Percentiles rank a stretch among this genome's conserved stretches.
phyloP scores from a whole-genome alignment of 306 rosid species.

The Vigna reflexopilosa region DNA sequence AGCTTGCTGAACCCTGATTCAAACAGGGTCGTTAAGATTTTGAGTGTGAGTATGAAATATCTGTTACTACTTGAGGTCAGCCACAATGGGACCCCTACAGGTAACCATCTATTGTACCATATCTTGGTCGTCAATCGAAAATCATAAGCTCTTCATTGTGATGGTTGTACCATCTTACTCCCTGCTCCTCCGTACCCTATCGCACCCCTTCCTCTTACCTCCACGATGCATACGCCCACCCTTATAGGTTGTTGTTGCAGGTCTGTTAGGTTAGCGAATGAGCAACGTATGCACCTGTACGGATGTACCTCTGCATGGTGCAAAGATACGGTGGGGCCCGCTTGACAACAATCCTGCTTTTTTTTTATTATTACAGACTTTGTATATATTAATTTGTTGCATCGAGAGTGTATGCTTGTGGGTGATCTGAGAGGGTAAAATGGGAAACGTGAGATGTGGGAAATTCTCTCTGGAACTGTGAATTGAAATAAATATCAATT shows the following conservation, averaged over 20 bases:
- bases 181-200: conserved; percentile 8
- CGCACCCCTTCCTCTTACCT: neutral
- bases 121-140: conserved; percentile 1
- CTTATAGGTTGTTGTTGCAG: neutral
- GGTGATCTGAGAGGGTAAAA: conserved; percentile 5
- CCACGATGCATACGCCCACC: neutral
- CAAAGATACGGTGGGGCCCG: conserved; percentile 17
- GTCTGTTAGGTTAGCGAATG: neutral
- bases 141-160: neutral
- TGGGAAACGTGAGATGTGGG: neutral
- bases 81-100: conserved; percentile 10
- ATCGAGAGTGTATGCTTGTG: neutral
- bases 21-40: conserved; percentile 12
- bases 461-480: neutral
- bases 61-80: conserved; percentile 6
- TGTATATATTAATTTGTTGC: neutral
- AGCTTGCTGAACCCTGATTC: neutral
- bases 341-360: neutral
- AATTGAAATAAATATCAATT: conserved; percentile 20
- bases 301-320: conserved; percentile 14
- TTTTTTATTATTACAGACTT: neutral
- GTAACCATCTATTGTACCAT: conserved; percentile 18
- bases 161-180: conserved; percentile 21
- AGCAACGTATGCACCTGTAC: neutral
- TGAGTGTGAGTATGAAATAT: conserved; percentile 2